Evolutionary conservation across 345 rosid genomes (phyloP).

Genomic region (Alliaria petiolata): DNA sequence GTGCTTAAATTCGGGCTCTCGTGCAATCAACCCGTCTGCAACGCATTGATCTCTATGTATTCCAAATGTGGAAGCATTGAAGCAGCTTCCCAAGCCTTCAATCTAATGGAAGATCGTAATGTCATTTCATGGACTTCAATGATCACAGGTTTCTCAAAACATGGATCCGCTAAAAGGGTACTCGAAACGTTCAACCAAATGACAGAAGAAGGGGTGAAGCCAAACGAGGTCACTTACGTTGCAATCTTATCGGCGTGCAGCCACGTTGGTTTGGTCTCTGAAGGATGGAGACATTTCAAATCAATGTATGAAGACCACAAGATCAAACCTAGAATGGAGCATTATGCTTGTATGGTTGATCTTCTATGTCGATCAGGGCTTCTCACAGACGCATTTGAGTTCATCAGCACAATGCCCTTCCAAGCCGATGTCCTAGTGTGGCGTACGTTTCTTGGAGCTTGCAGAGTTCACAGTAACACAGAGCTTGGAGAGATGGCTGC

Average conservation of each 20-base stretch:
- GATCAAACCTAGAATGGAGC: constrained; percentile 65
- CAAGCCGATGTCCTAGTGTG: constrained; percentile 50
- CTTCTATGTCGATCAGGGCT: constrained; percentile 58
- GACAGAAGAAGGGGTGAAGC: constrained; percentile 41
- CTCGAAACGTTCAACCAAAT: constrained; percentile 52
- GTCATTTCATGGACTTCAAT: constrained; percentile 74
- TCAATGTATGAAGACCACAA: constrained; percentile 57
- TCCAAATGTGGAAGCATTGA: constrained; percentile 66
- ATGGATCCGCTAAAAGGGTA: constrained; percentile 57
- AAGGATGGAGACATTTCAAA: constrained; percentile 59
- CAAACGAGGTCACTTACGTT: constrained; percentile 60
- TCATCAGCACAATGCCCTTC: constrained; percentile 57
- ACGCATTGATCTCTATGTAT: constrained; percentile 73
- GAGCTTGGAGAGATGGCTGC: constrained; percentile 61
- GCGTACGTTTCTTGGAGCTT: constrained; percentile 79
- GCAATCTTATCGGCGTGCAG: constrained; percentile 75
- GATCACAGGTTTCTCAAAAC: constrained; percentile 74
- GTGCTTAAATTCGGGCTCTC: constrained; percentile 50
- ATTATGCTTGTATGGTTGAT: constrained; percentile 84
- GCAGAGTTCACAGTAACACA: constrained; percentile 50
- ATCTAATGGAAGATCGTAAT: constrained; percentile 42
- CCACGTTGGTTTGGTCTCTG: constrained; percentile 64
- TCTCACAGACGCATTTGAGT: constrained; percentile 51
- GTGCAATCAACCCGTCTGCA: constrained; percentile 38
- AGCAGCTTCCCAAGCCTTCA: constrained; percentile 55